Conservation (phyloP, 495 filamentous ascomycete genomes). For the Hyaloscypha variabilis region DNA sequence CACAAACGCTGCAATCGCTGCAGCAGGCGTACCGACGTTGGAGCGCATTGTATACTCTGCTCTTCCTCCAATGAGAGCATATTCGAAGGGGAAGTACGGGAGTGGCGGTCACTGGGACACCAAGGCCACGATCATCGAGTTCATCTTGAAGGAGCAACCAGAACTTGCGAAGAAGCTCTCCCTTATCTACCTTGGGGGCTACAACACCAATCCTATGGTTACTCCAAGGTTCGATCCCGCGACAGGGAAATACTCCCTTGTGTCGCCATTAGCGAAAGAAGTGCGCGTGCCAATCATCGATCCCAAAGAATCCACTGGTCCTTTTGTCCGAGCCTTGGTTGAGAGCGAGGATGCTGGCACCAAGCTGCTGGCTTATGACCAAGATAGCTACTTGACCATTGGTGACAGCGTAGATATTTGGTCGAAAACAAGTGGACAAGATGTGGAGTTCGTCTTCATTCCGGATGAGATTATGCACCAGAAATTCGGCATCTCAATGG, state of each 20-base stretch:
- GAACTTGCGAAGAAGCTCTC: conserved; percentile 43
- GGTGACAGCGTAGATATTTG: conserved; percentile 37
- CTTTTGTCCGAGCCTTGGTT: conserved; percentile 45
- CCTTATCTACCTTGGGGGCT: conserved; percentile 42
- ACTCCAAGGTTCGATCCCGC: conserved; percentile 34
- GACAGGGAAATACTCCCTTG: conserved; percentile 32
- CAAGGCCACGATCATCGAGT: conserved; percentile 39
- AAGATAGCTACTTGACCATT: conserved; percentile 36
- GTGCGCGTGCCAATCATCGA: conserved; percentile 42
- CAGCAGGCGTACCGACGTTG: conserved; percentile 45
- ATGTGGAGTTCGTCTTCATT: conserved; percentile 33
- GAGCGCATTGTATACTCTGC: conserved; percentile 47
- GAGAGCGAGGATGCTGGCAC: conserved; percentile 40
- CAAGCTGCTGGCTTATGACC: conserved; percentile 45
- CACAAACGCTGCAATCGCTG: conserved; percentile 34
- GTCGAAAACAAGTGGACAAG: conserved; percentile 38
- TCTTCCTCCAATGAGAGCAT: conserved; percentile 35
- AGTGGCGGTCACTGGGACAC: conserved; percentile 43
- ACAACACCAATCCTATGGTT: conserved; percentile 34
- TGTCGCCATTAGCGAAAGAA: conserved; percentile 32
- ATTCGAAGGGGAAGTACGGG: conserved; percentile 37
- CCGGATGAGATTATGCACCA: conserved; percentile 37
- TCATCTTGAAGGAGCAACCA: conserved; percentile 37
- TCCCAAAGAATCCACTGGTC: conserved; percentile 39
- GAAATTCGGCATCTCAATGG: conserved; percentile 39